Conservation (phyloP, 768 basidiomycete species). For the Amanita muscaria region DNA sequence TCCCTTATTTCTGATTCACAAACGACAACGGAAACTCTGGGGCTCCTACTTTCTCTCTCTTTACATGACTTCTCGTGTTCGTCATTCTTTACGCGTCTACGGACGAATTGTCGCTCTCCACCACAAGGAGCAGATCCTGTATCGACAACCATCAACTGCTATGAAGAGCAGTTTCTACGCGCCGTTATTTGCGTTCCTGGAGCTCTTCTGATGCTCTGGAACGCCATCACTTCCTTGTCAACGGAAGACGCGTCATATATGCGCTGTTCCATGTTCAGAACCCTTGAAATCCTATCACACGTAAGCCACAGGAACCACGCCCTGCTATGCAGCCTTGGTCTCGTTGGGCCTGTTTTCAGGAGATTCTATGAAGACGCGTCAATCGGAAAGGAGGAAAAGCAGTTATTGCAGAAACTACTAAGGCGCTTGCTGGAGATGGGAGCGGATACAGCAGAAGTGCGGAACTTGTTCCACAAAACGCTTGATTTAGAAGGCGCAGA, state of each 20-base stretch:
- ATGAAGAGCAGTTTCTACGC: conserved; percentile 29
- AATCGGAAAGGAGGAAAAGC: conserved; percentile 30
- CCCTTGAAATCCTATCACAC: conserved; percentile 53
- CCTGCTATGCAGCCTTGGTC: conserved; percentile 48
- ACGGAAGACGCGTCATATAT: conserved; percentile 27
- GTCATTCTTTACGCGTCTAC: conserved; percentile 43
- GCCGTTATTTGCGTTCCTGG: conserved; percentile 49
- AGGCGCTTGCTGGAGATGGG: conserved; percentile 71
- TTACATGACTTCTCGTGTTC: conserved; percentile 54
- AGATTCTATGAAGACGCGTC: conserved; percentile 27
- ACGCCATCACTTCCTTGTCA: conserved; percentile 29
- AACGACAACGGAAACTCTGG: conserved; percentile 48
- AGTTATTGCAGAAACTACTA: conserved; percentile 52
- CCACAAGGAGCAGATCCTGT: conserved; percentile 23
- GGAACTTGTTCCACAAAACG: conserved; percentile 51
- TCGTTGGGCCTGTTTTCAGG: conserved; percentile 45
- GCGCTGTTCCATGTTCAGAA: conserved; percentile 47
- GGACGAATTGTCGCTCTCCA: conserved; percentile 15
- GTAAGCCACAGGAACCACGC: conserved; percentile 65
- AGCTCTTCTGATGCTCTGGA: conserved; percentile 54
- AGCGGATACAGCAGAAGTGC: conserved; percentile 52
- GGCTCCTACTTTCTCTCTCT: conserved; percentile 60
- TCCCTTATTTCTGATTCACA: conserved; percentile 38
- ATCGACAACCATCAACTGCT: conserved; percentile 30
- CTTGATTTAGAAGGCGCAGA: conserved; percentile 32